Conservation (phyloP, 352 stramenopile species). For the Globisporangium spiculum region DNA sequence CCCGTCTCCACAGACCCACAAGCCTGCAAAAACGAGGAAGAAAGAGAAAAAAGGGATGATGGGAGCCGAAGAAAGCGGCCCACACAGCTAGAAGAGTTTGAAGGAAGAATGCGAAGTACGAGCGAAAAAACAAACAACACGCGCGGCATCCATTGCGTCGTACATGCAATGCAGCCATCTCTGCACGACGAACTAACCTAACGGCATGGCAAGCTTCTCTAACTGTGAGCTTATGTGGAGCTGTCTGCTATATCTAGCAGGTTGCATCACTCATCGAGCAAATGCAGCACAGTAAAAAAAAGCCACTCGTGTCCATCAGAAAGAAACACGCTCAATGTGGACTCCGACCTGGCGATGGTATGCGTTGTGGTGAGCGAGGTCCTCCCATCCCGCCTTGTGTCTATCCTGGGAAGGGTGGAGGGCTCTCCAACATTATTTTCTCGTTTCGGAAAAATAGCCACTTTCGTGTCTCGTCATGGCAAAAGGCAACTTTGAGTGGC, state of each 20-base stretch:
- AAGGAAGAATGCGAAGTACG: constrained; percentile 1
- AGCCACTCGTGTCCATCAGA: not conserved
- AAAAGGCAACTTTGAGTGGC: constrained; percentile 10
- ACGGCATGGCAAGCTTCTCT: not conserved
- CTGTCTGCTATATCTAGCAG: not conserved
- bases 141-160: not conserved
- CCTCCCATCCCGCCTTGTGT: not conserved
- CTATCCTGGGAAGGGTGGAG: not conserved
- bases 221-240: not conserved
- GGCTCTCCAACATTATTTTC: not conserved
- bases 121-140: not conserved
- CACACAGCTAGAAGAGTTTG: constrained; percentile 6
- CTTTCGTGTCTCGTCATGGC: not conserved
- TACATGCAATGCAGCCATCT: not conserved
- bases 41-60: constrained; percentile 1
- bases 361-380: not conserved
- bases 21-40: constrained; percentile 3
- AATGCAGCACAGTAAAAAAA: not conserved
- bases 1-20: not conserved
- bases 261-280: not conserved
- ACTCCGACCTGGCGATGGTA: not conserved
- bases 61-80: constrained; percentile 4
- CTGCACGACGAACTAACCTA: not conserved
- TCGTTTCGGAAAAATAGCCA: not conserved
- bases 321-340: not conserved